These are phyloP conservation scores for Amylocarpus encephaloides DNA, from an alignment of 2,329 filamentous ascomycete genomes.

Conservation along the genomic window DNA sequence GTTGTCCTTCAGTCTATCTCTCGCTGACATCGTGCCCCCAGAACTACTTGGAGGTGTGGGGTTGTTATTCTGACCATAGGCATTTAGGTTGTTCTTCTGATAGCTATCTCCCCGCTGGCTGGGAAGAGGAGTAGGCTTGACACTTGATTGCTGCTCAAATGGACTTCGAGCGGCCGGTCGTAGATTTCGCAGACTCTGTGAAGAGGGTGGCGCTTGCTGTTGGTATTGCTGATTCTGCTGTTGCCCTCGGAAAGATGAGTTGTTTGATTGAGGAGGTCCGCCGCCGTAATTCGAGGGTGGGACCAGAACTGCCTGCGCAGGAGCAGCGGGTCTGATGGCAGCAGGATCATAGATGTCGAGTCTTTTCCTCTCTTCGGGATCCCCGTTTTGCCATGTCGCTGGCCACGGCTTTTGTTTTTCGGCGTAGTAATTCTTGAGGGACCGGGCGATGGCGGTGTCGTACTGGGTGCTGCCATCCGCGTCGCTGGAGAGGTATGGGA, in stretches of 20 bases:
- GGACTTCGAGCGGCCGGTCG: too few species aligned
- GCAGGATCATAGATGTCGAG: constrained; percentile 81
- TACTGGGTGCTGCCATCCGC: constrained; percentile 72
- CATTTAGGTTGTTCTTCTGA: not conserved
- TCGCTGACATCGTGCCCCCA: constrained; percentile 34
- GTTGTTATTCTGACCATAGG: too few species aligned
- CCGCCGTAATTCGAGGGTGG: not conserved
- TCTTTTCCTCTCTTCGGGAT: constrained; percentile 53
- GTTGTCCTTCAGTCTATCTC: constrained; percentile 73
- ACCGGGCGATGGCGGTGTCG: constrained; percentile 90
- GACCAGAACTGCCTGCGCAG: constrained; percentile 34
- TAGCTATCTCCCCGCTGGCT: not conserved
- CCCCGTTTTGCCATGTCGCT: constrained; percentile 43
- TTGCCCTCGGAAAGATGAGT: not conserved
- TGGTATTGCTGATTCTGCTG: not conserved
- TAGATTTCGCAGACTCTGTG: not conserved
- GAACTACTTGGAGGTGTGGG: constrained; percentile 37
- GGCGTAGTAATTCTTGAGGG: constrained; percentile 82
- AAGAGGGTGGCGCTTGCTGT: not conserved
- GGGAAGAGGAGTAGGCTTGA: too few species aligned
- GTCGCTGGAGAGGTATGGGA: constrained; percentile 63
- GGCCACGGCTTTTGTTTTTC: not conserved
- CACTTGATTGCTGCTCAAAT: too few species aligned
- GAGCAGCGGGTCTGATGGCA: constrained; percentile 68
- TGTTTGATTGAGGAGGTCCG: not conserved